These are phyloP conservation scores for Rhodotorula diobovata DNA, from an alignment of 768 basidiomycete genomes.

Conservation along the genomic window DNA sequence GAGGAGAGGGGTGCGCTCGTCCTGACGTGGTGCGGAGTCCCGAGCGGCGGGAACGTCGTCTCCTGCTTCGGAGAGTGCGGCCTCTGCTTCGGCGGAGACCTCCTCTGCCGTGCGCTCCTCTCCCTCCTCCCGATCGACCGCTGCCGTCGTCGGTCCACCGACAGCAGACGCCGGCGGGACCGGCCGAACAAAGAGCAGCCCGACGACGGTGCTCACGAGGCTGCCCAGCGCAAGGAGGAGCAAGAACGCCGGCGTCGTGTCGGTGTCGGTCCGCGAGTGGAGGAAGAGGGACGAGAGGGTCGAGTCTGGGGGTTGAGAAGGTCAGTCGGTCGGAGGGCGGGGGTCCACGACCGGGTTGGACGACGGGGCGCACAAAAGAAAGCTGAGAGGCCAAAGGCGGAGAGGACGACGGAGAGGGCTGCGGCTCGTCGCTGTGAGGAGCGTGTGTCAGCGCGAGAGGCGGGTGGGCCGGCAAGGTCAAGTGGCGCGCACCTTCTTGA, in stretches of 20 bases:
- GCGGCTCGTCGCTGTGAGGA: constrained; percentile 16
- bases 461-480: neutral
- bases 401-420: constrained; percentile 19
- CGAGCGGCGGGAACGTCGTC: neutral
- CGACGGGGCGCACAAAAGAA: constrained; percentile 36
- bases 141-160: too few species aligned
- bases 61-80: neutral
- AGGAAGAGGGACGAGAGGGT: constrained; percentile 18
- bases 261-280: neutral
- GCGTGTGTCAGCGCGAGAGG: neutral
- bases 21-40: neutral
- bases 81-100: neutral
- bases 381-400: constrained; percentile 30
- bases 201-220: constrained; percentile 20
- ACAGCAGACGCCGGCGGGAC: neutral
- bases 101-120: neutral
- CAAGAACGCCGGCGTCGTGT: constrained; percentile 31
- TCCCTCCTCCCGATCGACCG: neutral
- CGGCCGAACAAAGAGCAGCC: constrained; percentile 17
- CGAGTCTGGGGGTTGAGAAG: constrained; percentile 14
- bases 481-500: constrained; percentile 11
- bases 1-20: constrained; percentile 14
- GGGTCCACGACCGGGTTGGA: too few species aligned
- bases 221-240: constrained; percentile 31
- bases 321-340: neutral